A percentile compares a stretch with the other conserved stretches of the same genome.
Evolutionary conservation across 2,329 filamentous ascomycete genomes (phyloP).

Genomic region (Bipolaris bicolor): DNA sequence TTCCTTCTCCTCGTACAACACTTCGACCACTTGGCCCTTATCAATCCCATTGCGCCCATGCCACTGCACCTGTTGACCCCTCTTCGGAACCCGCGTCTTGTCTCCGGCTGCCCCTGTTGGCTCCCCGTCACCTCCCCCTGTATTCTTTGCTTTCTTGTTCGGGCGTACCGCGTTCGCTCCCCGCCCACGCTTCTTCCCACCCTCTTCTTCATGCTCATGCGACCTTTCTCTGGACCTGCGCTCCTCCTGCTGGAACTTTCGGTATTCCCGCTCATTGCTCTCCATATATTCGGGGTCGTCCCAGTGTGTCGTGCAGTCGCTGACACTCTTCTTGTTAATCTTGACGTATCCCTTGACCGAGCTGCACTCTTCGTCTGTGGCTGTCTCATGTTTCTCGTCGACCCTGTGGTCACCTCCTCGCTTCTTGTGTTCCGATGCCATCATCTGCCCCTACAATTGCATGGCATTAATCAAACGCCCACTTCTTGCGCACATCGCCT

Average conservation of each 20-base stretch:
- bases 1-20: constrained; percentile 49
- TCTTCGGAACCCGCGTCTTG: constrained; percentile 51
- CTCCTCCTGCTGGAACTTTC: constrained; percentile 36
- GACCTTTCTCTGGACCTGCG: constrained; percentile 5
- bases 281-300: constrained; percentile 38
- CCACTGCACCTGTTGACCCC: constrained; percentile 53
- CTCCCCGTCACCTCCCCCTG: constrained; percentile 25
- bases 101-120: constrained; percentile 31
- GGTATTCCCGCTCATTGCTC: constrained; percentile 34
- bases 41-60: constrained; percentile 50
- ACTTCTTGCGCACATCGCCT: not conserved
- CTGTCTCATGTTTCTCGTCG: constrained; percentile 52
- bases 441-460: constrained; percentile 52
- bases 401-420: constrained; percentile 56
- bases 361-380: constrained; percentile 35
- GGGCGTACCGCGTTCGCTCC: constrained; percentile 30
- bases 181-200: constrained; percentile 35
- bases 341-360: constrained; percentile 6
- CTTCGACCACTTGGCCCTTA: constrained; percentile 52
- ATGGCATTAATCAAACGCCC: not conserved
- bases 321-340: constrained; percentile 31
- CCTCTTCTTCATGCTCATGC: not conserved
- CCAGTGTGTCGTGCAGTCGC: constrained; percentile 41
- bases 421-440: constrained; percentile 56
- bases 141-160: constrained; percentile 49